These are phyloP conservation scores for Plenodomus tracheiphilus DNA, from an alignment of 2,329 filamentous ascomycete genomes.

Conservation along the genomic window DNA sequence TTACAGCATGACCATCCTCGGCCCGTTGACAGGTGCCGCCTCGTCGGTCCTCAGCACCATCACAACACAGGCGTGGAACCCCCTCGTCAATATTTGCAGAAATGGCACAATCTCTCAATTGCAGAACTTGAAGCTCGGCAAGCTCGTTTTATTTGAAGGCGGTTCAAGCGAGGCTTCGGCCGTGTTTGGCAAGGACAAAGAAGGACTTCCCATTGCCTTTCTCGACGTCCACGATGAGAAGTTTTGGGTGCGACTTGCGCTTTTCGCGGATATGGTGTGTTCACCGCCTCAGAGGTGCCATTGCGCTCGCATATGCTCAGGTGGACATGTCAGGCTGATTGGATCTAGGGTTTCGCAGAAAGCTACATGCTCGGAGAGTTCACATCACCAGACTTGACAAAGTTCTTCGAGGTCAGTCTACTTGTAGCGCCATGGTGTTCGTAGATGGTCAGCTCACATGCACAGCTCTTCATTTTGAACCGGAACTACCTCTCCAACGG, in stretches of 20 bases:
- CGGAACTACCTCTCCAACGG: conserved; percentile 66
- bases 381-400: conserved; percentile 66
- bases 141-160: conserved; percentile 50
- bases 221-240: conserved; percentile 66
- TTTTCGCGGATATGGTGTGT: conserved; percentile 71
- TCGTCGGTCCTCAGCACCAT: conserved; percentile 48
- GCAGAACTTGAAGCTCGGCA: conserved; percentile 51
- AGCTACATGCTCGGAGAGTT: conserved; percentile 75
- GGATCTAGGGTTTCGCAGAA: conserved; percentile 64
- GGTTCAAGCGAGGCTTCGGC: conserved; percentile 48
- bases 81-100: conserved; percentile 52
- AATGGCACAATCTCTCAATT: conserved; percentile 52
- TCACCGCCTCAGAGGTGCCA: not conserved
- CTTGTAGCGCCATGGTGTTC: not conserved
- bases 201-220: conserved; percentile 53
- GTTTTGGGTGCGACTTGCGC: conserved; percentile 70
- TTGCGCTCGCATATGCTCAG: not conserved
- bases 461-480: conserved; percentile 70
- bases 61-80: conserved; percentile 53
- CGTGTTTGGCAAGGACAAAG: conserved; percentile 48
- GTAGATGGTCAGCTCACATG: conserved; percentile 17
- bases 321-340: not conserved
- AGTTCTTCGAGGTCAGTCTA: conserved; percentile 65
- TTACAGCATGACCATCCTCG: conserved; percentile 41
- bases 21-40: conserved; percentile 43